Conservation (phyloP, 2,329 filamentous ascomycete genomes). For the Ambrosiella beaveri region DNA sequence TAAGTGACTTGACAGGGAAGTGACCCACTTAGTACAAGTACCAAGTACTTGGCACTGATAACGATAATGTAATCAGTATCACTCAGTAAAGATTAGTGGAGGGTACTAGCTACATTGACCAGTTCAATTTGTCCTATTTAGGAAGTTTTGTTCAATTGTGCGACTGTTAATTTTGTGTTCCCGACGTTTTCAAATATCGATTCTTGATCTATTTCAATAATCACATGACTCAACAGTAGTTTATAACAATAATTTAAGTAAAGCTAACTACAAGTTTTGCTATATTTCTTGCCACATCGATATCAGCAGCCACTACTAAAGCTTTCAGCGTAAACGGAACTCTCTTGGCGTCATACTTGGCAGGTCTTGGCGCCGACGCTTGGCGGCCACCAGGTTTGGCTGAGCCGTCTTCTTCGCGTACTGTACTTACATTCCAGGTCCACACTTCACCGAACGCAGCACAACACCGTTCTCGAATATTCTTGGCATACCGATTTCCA, state of each 20-base stretch:
- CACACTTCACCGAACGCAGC: not conserved
- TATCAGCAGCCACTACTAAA: not conserved
- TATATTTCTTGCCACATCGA: not conserved
- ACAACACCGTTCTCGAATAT: not conserved
- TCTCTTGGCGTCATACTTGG: constrained; percentile 8
- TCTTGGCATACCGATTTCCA: too few species aligned
- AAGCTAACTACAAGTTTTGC: not conserved
- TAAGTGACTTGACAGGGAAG: not conserved
- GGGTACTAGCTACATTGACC: not conserved
- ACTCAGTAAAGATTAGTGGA: not conserved
- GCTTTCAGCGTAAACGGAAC: not conserved
- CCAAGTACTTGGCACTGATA: constrained; percentile 5
- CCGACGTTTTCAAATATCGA: too few species aligned
- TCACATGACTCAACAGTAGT: not conserved
- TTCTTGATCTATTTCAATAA: too few species aligned
- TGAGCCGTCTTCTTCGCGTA: not conserved
- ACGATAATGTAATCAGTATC: not conserved
- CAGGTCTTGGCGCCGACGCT: constrained; percentile 12
- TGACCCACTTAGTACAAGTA: constrained; percentile 1
- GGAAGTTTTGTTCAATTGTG: not conserved
- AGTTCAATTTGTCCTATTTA: not conserved
- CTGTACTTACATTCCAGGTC: too few species aligned
- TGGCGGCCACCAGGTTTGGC: constrained; percentile 5
- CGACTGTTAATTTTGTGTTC: too few species aligned
- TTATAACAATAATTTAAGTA: not conserved